Evolutionary conservation across 2,329 filamentous ascomycete genomes (phyloP), one percentile per base, ranked within the genome.

Genomic region (Ceratocystis alfenasii): DNA sequence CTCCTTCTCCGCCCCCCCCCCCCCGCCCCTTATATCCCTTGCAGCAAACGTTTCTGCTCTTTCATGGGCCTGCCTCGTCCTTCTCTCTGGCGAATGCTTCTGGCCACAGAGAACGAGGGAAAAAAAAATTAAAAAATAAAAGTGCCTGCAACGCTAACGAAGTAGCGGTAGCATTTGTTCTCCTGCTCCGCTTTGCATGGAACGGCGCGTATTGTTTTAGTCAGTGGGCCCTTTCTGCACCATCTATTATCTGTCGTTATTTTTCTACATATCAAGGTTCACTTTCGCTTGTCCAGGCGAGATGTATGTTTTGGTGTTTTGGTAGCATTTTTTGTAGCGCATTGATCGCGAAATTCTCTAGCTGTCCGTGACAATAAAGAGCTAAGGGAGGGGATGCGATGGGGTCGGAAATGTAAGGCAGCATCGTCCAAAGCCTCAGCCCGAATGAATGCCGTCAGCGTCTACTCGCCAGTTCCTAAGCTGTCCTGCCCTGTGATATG

Each of bases 241-340:
- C 6, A 36, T 59, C 5, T n/a, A 6, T 17, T 36, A 30, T 4
- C 28, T 30, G 30, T 36, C 15, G 17, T 20, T n/a, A 10, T 30
- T n/a, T 59, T n/a, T 15, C 10, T 25, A n/a, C 28, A 36, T 36
- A 7, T 20, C 55, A 59, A 59, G 55, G 5, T 36, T 59, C 55
- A 59, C 55, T 59, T 36, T 59, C 55, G 28, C 55, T 59, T 59
- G 36, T 41, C 55, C 3, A 59, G 12, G 55, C 55, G 5, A 36
- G 55, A 59, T 30, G n/a, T 15, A 6, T 8, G 55, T 33, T 17
- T 30, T 59, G 17, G 55, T 59, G n/a, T 33, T 33, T 59, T 36
- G 17, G 55, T 59, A 20, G 28, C 28, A 59, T 36, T 59, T 33
- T 1, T 25, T 20, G 30, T 8, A 57, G 55, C 28, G 55, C 55